Base-by-base conservation (phyloP, 2,329 filamentous ascomycete genomes). In the Penicillium italicum region DNA sequence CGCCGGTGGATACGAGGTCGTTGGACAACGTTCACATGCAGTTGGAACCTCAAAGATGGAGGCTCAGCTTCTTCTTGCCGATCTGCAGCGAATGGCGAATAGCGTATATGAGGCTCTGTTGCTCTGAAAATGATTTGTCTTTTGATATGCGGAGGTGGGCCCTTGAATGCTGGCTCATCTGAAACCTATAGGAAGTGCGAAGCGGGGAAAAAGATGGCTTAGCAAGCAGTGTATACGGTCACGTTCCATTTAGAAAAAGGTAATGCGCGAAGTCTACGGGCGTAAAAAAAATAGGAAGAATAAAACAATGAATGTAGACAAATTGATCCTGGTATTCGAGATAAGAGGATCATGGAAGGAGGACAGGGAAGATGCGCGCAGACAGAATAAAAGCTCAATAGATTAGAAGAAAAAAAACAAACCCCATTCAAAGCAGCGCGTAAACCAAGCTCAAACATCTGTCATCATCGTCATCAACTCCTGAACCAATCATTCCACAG, bases 401-500 rank as follows among this genome's bases (percentile, higher is more conserved):
- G 51, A 52, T 37, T 57, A 50, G 36, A 57, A 50, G 31, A 58
- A 51, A 31, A 56, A 45, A 18, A 36, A 18, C 9, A 22, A 46
- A 51, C 36, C 24, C 36, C 45, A 52, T 50, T 56, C 33, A 60
- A 55, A 40, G 33, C 45, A 50, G 46, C 26, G 26, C 22, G 37
- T 28, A 54, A 37, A 50, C 31, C 28, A 54, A 54, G 52, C 38
- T 50, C 31, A 54, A 50, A 50, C 38, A 50, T 43, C 53, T 45
- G 47, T 51, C 53, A 51, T 55, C 47, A 51, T 50, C 28, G 47
- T 45, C 53, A 51, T 51, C 53, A 55, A 41, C 22, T 45, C 18
- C 33, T 46, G 30, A 49, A 50, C 37, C 37, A 31, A 30, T 58
- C 50, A 62, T 30, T 57, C 62, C 50, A 55, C 65, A 14, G 37